Percentiles rank a stretch among this genome's conserved stretches.
These are phyloP conservation scores for Lipomyces starkeyi DNA, from an alignment of 805 yeast genomes.

Conservation along the genomic window DNA sequence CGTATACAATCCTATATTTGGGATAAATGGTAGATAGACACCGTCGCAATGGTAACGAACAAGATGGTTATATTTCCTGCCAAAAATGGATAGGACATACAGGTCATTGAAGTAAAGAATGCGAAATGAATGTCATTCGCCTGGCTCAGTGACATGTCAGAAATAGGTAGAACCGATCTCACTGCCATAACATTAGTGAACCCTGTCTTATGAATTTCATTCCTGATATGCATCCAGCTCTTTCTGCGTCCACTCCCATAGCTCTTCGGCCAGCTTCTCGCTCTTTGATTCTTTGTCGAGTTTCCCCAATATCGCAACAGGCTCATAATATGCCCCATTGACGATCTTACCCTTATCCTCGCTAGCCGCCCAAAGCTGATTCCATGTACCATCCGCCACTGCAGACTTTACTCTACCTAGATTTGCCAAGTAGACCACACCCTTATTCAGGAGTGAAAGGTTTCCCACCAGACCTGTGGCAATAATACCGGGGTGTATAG, in stretches of 20 bases:
- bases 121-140: too few species aligned
- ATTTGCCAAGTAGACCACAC: not conserved
- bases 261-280: conserved; percentile 1
- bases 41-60: too few species aligned
- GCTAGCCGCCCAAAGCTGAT: conserved; percentile 13
- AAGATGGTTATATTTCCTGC: too few species aligned
- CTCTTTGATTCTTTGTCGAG: not conserved
- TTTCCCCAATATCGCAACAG: conserved; percentile 8
- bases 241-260: conserved; percentile 16
- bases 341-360: not conserved
- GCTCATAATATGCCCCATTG: conserved; percentile 13
- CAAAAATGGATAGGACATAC: too few species aligned
- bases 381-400: conserved; percentile 6
- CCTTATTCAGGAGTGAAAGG: not conserved
- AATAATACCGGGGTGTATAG: conserved; percentile 22
- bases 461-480: conserved; percentile 11
- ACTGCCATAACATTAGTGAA: too few species aligned
- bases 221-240: not conserved
- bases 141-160: too few species aligned
- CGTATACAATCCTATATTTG: too few species aligned
- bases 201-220: too few species aligned
- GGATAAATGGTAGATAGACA: too few species aligned
- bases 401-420: not conserved
- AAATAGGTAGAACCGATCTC: too few species aligned
- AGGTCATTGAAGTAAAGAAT: too few species aligned